Evolutionary conservation across 2,329 filamentous ascomycete genomes (phyloP), one percentile per base, ranked within the genome.

Genomic region (Periconia macrospinosa): DNA sequence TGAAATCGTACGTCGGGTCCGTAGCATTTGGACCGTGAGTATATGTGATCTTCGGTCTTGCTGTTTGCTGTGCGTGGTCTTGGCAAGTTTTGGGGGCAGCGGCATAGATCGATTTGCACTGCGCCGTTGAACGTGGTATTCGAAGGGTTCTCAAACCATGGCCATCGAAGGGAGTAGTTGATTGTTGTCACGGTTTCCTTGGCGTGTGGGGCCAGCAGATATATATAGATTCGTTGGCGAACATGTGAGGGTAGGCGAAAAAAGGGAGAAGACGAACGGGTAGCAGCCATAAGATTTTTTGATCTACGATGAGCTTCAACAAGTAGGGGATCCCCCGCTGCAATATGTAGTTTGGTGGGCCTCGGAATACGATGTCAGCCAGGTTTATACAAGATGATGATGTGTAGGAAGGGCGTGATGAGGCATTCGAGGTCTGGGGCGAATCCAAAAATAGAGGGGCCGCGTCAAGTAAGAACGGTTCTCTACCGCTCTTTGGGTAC

Each of bases 161-260:
- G 60, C 64, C 67, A 71, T 17, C 54, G 45, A 15, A 70, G 58
- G 7, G 53, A 49, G 70, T 72, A 72, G 50, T 71, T 74, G 37
- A 80, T 60, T 2, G 65, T 66, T 17, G 64, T 68, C 6, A 71
- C 51, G 11, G 68, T 60, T 27, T 74, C 69, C 48, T 73, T 63
- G 6, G 72, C 74, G 50, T 71, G 64, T 19, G 59, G 58, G n/a
- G 63, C 44, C 11, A 68, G 56, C 18, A 66, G 54, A 45, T 64
- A 58, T 42, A 54, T 50, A 49, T 67, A 66, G 41, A 70, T 65
- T 6, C 40, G 37, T 27, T 50, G 44, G 15, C 54, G 54, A 27
- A 56, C 33, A 3, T 42, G 41, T 19, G 43, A 13, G 20, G 54
- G 50, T 20, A 56, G 42, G 13, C 42, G 46, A 37, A 56, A 46